phyloP scores from a whole-genome alignment of 495 filamentous ascomycete species.

The Penicilliopsis zonata region DNA sequence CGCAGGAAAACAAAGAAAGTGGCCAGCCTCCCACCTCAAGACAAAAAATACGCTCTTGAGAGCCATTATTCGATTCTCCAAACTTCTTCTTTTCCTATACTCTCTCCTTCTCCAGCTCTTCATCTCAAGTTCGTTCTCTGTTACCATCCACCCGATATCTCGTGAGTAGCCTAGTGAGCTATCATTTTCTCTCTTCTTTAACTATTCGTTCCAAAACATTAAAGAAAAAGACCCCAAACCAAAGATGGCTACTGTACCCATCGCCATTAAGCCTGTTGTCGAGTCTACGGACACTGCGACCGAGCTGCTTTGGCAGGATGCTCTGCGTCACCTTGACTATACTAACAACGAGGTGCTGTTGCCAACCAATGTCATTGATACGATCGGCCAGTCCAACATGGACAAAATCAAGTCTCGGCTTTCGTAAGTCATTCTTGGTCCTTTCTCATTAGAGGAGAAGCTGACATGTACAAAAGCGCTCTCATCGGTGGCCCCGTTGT shows the following conservation, averaged over 20 bases:
- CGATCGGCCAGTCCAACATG: slow-evolving; percentile 14
- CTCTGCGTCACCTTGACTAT: slow-evolving; percentile 11
- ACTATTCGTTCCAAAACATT: neutral
- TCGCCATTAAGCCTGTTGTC: slow-evolving; percentile 5
- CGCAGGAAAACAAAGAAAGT: slow-evolving; percentile 13
- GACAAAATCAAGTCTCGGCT: slow-evolving; percentile 15
- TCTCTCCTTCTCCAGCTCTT: slow-evolving; percentile 2
- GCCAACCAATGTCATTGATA: slow-evolving; percentile 12
- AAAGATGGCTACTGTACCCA: slow-evolving; percentile 10
- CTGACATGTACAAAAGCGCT: slow-evolving; percentile 9
- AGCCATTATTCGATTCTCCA: slow-evolving; percentile 7
- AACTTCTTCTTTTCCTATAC: slow-evolving; percentile 3
- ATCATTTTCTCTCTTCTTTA: slow-evolving; percentile 1
- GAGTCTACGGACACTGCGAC: slow-evolving; percentile 9
- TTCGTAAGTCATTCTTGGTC: slow-evolving; percentile 5
- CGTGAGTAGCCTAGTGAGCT: neutral
- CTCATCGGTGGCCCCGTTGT: slow-evolving; percentile 15
- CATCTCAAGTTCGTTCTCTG: slow-evolving; percentile 6
- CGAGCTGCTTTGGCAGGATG: slow-evolving; percentile 17
- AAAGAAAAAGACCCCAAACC: neutral
- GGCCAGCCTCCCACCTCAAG: slow-evolving; percentile 8
- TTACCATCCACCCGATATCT: neutral
- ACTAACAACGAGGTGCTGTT: slow-evolving; percentile 18
- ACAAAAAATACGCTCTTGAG: slow-evolving; percentile 7
- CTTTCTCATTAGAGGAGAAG: neutral